Evolutionary conservation across 2,329 filamentous ascomycete genomes (phyloP), one percentile per base, ranked within the genome.

Genomic region (Aspergillus sp.): DNA sequence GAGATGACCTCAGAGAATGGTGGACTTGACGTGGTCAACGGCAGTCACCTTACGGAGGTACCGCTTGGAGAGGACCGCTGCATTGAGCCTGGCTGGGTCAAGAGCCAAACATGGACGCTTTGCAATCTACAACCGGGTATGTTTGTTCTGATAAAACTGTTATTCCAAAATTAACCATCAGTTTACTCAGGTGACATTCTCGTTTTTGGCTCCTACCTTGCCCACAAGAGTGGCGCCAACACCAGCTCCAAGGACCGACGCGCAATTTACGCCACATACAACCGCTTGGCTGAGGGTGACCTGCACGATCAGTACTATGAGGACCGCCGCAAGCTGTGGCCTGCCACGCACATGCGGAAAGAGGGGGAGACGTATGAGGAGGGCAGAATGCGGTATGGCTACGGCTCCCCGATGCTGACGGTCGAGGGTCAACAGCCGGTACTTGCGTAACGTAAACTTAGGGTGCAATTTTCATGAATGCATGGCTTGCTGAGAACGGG

Each of bases 241-340:
- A 63, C 59, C 15, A 78, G 76, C 54, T 60, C 49, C 1, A 70
- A 70, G 54, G 68, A 76, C 48, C 71, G 78, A 1, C 71, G 71
- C 44, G 77, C 77, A 7, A 70, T 80, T 23, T 80, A 80, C 61
- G 76, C 78, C 2, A 80, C 78, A 0, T 80, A 80, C 62, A 77
- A 80, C 58, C 73, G 70, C 51, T 68, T 68, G 5, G 62, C 63
- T 0, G 78, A 80, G 55, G 78, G 78, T 1, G 72, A 78, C 61
- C 64, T 80, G n/a, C 77, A 77, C 61, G 73, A 76, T 59, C 68
- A 72, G 52, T 81, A 80, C 64, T 81, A 80, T 64, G 64, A 63
- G 8, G 76, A 80, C 64, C 69, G 78, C 13, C 66, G 71, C 32
- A 74, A 75, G 60, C 69, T 77, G 15, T 80, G 76, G 68, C 77